Evolutionary conservation across 352 stramenopile genomes (phyloP), one percentile per base, ranked within the genome.

Genomic region (Phytophthora cactorum): DNA sequence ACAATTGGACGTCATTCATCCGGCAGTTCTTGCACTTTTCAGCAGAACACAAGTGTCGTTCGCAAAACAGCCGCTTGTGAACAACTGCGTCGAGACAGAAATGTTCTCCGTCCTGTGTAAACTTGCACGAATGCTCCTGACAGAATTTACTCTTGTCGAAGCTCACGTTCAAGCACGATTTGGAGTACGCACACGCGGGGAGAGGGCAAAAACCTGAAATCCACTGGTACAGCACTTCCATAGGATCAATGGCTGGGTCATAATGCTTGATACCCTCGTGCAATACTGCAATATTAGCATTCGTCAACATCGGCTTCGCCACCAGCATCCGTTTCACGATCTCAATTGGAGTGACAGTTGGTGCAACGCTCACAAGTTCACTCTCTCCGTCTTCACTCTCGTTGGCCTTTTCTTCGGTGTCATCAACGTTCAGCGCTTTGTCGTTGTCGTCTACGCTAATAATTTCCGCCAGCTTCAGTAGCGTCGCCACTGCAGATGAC

Each of bases 181-280:
- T 67, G 15, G 31, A 3, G 34, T 72, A 74, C 11, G 39, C 32
- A n/a, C 84, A 92, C 1, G 50, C 59, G 14, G 82, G 79, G 2
- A 81, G 52, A 2, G 84, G 84, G 0, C 72, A 51, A 55, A 91
- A 88, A 0, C 82, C 84, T 8, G 59, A 66, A 22, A 92, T 73
- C 84, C 84, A 92, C 52, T 55, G 59, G 28, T 86, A 82, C 17
- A 92, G 22, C 27, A 92, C 86, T 58, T 92, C 82, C 2, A 55
- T 70, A 5, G 79, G 72, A 27, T 86, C 63, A 52, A 90, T 88
- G 2, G 46, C 31, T 7, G 49, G 52, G 32, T 91, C 81, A 27
- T 92, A 92, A 53, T 92, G 84, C 3, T 70, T 75, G 15, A 92
- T 89, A 0, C 77, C 84, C 7, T 69, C 50, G 34, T 87, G 72